Base-by-base conservation (phyloP, 139 green algal genomes). In the Pleodorina starrii region DNA sequence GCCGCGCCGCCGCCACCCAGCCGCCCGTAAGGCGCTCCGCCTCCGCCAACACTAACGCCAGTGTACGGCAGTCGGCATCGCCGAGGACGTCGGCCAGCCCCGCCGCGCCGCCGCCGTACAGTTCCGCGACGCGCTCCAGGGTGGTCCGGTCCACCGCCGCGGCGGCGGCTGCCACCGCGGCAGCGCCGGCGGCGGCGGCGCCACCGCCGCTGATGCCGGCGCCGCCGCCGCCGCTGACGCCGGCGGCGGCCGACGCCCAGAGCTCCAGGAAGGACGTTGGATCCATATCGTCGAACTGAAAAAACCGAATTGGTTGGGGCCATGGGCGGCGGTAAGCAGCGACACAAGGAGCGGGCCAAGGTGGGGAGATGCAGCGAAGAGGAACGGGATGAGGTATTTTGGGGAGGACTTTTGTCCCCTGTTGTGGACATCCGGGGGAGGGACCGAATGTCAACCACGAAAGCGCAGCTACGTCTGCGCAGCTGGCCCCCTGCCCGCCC, bases 1-100 rank as follows among this genome's bases (percentile, higher is more conserved):
- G 66, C 35, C 66, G 66, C 46, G 46, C 83, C 44, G 83, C 83
- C 36, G 83, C 66, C 32, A 81, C 66, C 83, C 83, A 88, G 83
- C 83, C 83, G 68, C 68, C 83, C 46, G 68, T 88, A 7, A 88
- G 46, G n/a, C 21, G 29, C 66, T 80, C 83, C 35, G 36, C 83
- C 19, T 88, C 83, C 17, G 44, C 83, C 66, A 88, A 27, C 36
- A 44, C 25, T 19, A 5, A 38, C 46, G 66, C 46, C 32, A 46
- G 68, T 35, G 23, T 27, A n/a, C 43, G n/a, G 46, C 19, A 17
- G 14, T n/a, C 11, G 1, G 12, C 83, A 11, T 32, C 27, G 0
- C 68, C 68, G 5, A 88, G 17, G 16, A 57, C 25, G 12, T 14
- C 81, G 35, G 46, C 1, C 2, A 88, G 68, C 5, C 54, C 69